Evolutionary conservation across 1,139 yeast species (phyloP).

Genomic region (Zygosaccharomyces sapae): DNA sequence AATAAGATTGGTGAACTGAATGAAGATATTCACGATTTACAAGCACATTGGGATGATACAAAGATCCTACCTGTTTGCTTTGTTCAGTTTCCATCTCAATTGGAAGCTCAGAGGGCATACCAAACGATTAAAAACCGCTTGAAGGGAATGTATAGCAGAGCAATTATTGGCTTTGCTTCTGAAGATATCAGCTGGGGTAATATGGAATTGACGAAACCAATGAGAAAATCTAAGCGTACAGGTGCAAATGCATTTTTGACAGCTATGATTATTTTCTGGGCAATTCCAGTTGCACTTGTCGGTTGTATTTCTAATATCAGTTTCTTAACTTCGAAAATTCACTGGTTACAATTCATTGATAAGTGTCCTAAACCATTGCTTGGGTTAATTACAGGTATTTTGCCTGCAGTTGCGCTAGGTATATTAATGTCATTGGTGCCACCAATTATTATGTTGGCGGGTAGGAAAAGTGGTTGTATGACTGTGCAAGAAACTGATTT

Average conservation of each 20-base stretch:
- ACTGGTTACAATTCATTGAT: conserved; percentile 59
- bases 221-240: conserved; percentile 46
- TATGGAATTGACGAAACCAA: conserved; percentile 57
- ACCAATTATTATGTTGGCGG: conserved; percentile 66
- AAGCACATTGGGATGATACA: conserved; percentile 40
- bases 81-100: conserved; percentile 66
- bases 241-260: conserved; percentile 53
- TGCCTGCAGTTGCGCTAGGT: conserved; percentile 67
- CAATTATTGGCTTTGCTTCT: conserved; percentile 55
- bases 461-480: conserved; percentile 65
- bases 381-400: conserved; percentile 70
- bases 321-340: conserved; percentile 55
- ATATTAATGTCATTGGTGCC: conserved; percentile 74
- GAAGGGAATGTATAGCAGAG: conserved; percentile 38
- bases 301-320: conserved; percentile 78
- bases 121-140: conserved; percentile 53
- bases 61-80: conserved; percentile 53
- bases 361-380: conserved; percentile 54
- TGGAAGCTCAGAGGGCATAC: conserved; percentile 65
- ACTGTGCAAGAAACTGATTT: conserved; percentile 69
- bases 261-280: conserved; percentile 68
- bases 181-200: conserved; percentile 63
- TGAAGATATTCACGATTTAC: conserved; percentile 50
- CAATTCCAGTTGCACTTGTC: conserved; percentile 80
- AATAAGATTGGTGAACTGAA: conserved; percentile 54